phyloP scores from a whole-genome alignment of 2,329 filamentous ascomycete genomes.

The Aspergillus viridinutans region DNA sequence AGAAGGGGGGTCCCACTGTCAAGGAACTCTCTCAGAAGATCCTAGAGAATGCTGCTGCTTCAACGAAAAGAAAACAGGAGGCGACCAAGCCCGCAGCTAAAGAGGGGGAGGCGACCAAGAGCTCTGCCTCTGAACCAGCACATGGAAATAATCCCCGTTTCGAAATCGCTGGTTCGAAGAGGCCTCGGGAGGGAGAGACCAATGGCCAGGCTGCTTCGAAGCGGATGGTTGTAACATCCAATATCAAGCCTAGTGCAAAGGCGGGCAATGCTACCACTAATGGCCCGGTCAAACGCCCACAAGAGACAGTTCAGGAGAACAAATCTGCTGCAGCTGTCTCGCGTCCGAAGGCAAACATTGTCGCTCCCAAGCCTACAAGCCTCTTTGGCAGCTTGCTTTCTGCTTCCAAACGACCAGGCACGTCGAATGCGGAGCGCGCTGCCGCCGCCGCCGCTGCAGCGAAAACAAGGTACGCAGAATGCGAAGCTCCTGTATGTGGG shows the following conservation, averaged over 20 bases:
- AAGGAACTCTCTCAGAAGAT: conserved; percentile 55
- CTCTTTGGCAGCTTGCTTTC: conserved; percentile 46
- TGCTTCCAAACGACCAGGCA: conserved; percentile 48
- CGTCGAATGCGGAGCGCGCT: conserved; percentile 47
- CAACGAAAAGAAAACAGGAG: conserved; percentile 42
- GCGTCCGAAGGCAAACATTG: conserved; percentile 37
- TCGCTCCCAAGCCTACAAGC: conserved; percentile 42
- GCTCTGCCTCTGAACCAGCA: conserved; percentile 7
- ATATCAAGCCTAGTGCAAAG: conserved; percentile 30
- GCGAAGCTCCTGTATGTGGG: background rate
- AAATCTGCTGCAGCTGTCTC: conserved; percentile 27
- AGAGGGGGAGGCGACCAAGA: conserved; percentile 30
- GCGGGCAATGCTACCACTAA: conserved; percentile 18
- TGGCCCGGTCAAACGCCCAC: conserved; percentile 25
- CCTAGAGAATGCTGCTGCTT: conserved; percentile 44
- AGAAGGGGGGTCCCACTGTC: conserved; percentile 55
- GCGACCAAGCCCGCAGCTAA: conserved; percentile 33
- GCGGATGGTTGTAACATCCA: conserved; percentile 32
- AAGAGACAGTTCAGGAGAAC: conserved; percentile 21
- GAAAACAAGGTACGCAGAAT: conserved; percentile 30
- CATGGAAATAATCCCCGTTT: conserved; percentile 11
- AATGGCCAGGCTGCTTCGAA: conserved; percentile 36
- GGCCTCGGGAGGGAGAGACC: conserved; percentile 36
- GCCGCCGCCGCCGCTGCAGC: conserved; percentile 38
- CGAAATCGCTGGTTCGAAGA: conserved; percentile 34